Conservation (phyloP, 1,284 basidiomycete species). For the Paramarasmius palmivorus region DNA sequence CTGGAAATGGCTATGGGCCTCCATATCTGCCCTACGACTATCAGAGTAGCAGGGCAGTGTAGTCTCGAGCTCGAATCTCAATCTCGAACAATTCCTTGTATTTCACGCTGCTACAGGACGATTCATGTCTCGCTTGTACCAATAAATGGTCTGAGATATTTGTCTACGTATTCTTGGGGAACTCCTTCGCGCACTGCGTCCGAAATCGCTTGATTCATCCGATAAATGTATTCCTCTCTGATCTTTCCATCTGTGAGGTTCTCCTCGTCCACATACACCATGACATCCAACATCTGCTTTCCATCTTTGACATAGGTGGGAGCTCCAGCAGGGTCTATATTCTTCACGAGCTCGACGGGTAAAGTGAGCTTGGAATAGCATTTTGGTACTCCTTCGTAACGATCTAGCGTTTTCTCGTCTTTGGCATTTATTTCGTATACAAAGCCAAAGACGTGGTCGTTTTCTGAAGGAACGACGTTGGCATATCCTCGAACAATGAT, state of each 20-base stretch:
- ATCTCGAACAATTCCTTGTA: background rate
- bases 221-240: slow-evolving; percentile 39
- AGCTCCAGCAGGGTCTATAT: slow-evolving; percentile 1
- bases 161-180: slow-evolving; percentile 40
- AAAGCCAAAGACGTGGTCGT: slow-evolving; percentile 42
- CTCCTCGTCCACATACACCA: slow-evolving; percentile 41
- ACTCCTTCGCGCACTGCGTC: slow-evolving; percentile 39
- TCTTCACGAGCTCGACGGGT: slow-evolving; percentile 14
- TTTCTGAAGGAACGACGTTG: slow-evolving; percentile 38
- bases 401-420: slow-evolving; percentile 33
- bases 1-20: background rate
- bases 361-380: slow-evolving; percentile 30
- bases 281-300: slow-evolving; percentile 21
- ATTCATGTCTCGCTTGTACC: background rate
- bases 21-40: background rate
- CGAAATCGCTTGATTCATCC: slow-evolving; percentile 42
- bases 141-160: slow-evolving; percentile 41
- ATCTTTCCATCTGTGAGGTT: slow-evolving; percentile 30
- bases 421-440: slow-evolving; percentile 37
- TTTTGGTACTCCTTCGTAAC: slow-evolving; percentile 33
- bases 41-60: background rate
- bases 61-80: background rate
- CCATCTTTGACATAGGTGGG: slow-evolving; percentile 9
- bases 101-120: background rate
- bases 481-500: slow-evolving; percentile 43